Conservation (phyloP, 2,329 filamentous ascomycete species). For the Elsinoe batatas region DNA sequence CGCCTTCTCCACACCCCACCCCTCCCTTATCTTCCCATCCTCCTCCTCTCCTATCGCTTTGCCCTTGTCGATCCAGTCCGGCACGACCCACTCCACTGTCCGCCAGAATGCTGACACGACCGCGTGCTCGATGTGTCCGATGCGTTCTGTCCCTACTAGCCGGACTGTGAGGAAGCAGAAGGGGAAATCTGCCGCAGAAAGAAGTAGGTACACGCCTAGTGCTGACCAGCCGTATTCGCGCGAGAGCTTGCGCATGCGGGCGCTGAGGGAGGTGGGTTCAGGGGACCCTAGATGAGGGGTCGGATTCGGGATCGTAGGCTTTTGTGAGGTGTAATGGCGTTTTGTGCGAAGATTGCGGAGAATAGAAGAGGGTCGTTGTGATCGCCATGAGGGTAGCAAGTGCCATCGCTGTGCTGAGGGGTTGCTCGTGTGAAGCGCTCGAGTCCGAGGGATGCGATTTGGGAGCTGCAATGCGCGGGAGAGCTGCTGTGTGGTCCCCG, state of each 20-base stretch:
- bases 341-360: conserved; percentile 19
- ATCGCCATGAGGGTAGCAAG: background rate
- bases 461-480: conserved; percentile 6
- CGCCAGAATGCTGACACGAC: conserved; percentile 51
- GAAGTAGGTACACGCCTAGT: conserved; percentile 74
- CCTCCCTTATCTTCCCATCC: conserved; percentile 19
- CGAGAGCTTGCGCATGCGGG: conserved; percentile 70
- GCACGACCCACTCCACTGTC: conserved; percentile 50
- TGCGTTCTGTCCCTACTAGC: conserved; percentile 71
- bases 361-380: conserved; percentile 1
- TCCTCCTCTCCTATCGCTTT: conserved; percentile 15
- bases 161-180: conserved; percentile 88
- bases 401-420: background rate
- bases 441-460: conserved; percentile 8
- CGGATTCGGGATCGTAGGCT: conserved; percentile 26
- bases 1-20: conserved; percentile 21
- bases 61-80: conserved; percentile 26
- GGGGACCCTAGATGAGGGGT: conserved; percentile 24
- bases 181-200: conserved; percentile 84
- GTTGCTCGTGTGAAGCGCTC: conserved; percentile 2
- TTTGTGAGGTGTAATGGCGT: conserved; percentile 30
- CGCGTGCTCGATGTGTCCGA: conserved; percentile 65
- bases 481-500: background rate
- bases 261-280: conserved; percentile 36
- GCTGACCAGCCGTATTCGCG: conserved; percentile 93